A percentile compares a stretch with the other conserved stretches of the same genome.
Evolutionary conservation across 2,329 filamentous ascomycete species (phyloP).

Genomic region (Trichophyton rubrum): DNA sequence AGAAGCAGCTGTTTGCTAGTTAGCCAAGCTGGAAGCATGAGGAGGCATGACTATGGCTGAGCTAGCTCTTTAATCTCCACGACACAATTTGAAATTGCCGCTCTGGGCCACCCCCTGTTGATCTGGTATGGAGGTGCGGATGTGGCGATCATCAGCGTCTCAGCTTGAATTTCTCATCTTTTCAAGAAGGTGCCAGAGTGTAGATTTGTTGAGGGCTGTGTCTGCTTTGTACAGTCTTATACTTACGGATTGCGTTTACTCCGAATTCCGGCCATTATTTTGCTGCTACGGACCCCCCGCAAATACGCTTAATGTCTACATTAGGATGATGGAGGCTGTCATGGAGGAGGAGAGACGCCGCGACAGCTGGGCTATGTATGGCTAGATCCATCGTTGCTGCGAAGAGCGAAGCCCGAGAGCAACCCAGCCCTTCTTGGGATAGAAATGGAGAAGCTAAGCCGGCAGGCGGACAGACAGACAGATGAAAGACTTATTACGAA

Average conservation of each 20-base stretch:
- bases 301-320: neutral
- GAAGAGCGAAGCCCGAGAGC: constrained; percentile 1
- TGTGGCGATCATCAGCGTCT: neutral
- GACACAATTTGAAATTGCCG: neutral
- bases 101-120: neutral
- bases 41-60: neutral
- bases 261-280: neutral
- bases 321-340: neutral
- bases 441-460: neutral
- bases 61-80: neutral
- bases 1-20: neutral
- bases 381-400: neutral
- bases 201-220: neutral
- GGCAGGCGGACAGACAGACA: too few relatives aligned
- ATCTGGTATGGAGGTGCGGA: neutral
- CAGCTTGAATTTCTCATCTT: neutral
- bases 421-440: neutral
- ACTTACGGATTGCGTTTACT: neutral
- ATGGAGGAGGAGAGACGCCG: neutral
- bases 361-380: neutral
- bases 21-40: neutral
- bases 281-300: neutral
- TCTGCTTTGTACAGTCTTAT: neutral
- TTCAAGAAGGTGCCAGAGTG: neutral
- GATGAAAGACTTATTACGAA: neutral